Conservation (phyloP, 495 filamentous ascomycete genomes). For the Penicillium canescens region DNA sequence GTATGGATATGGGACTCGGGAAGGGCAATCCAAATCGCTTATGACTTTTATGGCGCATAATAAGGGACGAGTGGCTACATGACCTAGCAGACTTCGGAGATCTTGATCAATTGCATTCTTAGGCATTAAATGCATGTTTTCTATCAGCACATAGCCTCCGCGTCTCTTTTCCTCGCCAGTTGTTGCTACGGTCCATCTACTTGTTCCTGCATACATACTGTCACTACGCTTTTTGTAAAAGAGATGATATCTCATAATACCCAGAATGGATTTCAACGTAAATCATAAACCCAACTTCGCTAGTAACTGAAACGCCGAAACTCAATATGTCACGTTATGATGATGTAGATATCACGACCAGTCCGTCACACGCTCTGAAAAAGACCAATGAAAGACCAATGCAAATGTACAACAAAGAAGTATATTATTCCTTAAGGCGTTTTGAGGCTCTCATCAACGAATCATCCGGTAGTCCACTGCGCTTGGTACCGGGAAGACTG, state of each 20-base stretch:
- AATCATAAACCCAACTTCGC: not conserved
- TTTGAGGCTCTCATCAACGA: conserved; percentile 54
- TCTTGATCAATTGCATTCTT: not conserved
- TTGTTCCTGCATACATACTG: too few species aligned
- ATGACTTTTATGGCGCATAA: not conserved
- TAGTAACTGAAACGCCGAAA: conserved; percentile 10
- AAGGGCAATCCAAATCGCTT: not conserved
- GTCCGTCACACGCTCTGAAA: not conserved
- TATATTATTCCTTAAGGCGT: conserved; percentile 42
- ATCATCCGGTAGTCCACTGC: conserved; percentile 86
- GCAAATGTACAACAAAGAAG: not conserved
- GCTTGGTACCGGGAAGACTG: conserved; percentile 90
- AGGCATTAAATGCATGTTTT: too few species aligned
- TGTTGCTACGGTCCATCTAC: too few species aligned
- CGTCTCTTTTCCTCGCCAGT: too few species aligned
- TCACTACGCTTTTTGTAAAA: not conserved
- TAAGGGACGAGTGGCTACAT: not conserved
- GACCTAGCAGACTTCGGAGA: not conserved
- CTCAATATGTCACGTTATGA: not conserved
- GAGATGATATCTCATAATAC: not conserved
- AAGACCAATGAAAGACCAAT: not conserved
- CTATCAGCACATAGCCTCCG: too few species aligned
- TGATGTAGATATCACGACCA: conserved; percentile 3
- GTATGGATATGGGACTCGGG: not conserved
- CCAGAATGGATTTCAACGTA: not conserved